phyloP scores from a whole-genome alignment of 2,329 filamentous ascomycete species.

The Piedraia hortae region DNA sequence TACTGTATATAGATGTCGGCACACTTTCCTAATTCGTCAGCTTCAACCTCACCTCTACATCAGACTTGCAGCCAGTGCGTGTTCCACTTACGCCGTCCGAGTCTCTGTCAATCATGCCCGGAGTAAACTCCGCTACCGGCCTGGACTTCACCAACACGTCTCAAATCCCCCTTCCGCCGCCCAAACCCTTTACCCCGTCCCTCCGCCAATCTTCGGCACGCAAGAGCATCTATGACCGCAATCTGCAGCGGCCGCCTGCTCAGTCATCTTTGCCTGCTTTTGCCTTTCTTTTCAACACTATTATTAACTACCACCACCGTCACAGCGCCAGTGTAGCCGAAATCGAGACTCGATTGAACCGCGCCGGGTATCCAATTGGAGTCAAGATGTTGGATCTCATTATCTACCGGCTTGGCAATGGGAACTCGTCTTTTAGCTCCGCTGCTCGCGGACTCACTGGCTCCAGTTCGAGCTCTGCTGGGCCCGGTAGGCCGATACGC shows the following conservation, averaged over 20 bases:
- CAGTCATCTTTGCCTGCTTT: constrained; percentile 86
- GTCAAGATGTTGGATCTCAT: constrained; percentile 86
- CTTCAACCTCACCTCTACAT: too few relatives aligned
- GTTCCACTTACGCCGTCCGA: too few relatives aligned
- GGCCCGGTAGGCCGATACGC: constrained; percentile 41
- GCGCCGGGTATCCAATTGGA: constrained; percentile 60
- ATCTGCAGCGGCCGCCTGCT: constrained; percentile 64
- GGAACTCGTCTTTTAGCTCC: neutral
- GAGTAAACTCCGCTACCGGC: too few relatives aligned
- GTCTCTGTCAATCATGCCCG: too few relatives aligned
- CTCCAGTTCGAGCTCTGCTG: constrained; percentile 30
- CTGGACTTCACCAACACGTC: neutral
- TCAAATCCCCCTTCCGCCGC: constrained; percentile 3
- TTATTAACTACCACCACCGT: constrained; percentile 83
- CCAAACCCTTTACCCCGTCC: constrained; percentile 19
- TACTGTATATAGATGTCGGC: too few relatives aligned
- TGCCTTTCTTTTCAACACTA: constrained; percentile 85
- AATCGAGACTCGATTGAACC: constrained; percentile 30
- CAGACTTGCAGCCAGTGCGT: too few relatives aligned
- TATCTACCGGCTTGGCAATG: constrained; percentile 44
- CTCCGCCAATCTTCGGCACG: constrained; percentile 75
- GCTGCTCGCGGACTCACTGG: constrained; percentile 22
- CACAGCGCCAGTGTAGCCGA: constrained; percentile 81
- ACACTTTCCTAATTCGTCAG: too few relatives aligned
- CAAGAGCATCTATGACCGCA: constrained; percentile 94